Conservation (phyloP, 139 green algal genomes). For the Tetraselmis chui region DNA sequence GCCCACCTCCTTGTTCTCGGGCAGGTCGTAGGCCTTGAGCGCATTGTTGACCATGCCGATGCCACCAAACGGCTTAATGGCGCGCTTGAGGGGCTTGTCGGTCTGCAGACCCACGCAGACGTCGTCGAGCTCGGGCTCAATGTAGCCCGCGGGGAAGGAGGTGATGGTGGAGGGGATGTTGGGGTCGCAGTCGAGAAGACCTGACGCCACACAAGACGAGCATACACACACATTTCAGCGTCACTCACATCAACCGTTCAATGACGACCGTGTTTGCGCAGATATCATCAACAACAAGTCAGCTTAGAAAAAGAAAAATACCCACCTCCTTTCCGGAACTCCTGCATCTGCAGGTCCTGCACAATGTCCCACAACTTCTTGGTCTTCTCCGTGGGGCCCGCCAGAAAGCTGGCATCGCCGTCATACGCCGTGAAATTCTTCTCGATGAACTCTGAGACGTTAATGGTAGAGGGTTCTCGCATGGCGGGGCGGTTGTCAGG, state of each 20-base stretch:
- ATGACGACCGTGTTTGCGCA: too few species aligned
- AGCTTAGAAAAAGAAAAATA: too few species aligned
- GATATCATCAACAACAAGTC: too few species aligned
- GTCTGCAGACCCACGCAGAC: conserved; percentile 59
- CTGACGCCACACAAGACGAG: conserved; percentile 2
- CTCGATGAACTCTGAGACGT: conserved; percentile 29
- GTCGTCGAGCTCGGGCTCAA: conserved; percentile 44
- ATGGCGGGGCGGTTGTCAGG: background rate
- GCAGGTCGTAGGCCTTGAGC: conserved; percentile 41
- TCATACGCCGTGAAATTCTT: conserved; percentile 45
- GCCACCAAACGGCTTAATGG: conserved; percentile 68
- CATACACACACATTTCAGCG: too few species aligned
- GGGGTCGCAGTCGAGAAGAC: conserved; percentile 55
- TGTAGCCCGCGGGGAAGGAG: conserved; percentile 55
- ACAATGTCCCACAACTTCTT: conserved; percentile 37
- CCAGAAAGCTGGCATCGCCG: conserved; percentile 49
- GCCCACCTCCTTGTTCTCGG: conserved; percentile 18
- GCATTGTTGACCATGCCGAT: conserved; percentile 60
- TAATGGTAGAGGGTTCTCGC: background rate
- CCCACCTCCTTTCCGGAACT: conserved; percentile 18
- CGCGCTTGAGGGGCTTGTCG: conserved; percentile 56
- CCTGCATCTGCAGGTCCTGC: conserved; percentile 32
- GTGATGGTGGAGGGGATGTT: conserved; percentile 50
- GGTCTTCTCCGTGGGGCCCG: conserved; percentile 34
- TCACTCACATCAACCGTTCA: too few species aligned